Conservation (phyloP, 306 rosid genomes). For the Oxytropis ochrocephala region DNA sequence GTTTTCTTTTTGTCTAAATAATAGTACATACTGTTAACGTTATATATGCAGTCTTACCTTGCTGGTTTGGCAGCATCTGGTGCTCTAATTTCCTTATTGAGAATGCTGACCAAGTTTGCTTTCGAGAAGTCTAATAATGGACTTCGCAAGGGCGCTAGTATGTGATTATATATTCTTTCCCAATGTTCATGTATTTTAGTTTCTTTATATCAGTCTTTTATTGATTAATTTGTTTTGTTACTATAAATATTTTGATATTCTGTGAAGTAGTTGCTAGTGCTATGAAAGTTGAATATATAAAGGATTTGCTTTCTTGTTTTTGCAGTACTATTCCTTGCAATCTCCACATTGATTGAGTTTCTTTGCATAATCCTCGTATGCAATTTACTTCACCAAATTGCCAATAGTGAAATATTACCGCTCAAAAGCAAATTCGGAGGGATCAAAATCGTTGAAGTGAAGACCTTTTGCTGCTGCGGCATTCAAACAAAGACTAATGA, state of each 20-base stretch:
- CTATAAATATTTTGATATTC: background rate
- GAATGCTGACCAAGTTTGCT: constrained; percentile 59
- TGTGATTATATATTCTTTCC: constrained; percentile 17
- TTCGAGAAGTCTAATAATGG: constrained; percentile 56
- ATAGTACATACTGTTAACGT: background rate
- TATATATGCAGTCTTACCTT: constrained; percentile 66
- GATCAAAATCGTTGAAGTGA: constrained; percentile 82
- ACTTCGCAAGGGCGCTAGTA: constrained; percentile 87
- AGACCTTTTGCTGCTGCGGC: constrained; percentile 86
- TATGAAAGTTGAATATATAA: background rate
- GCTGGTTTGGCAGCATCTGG: constrained; percentile 88
- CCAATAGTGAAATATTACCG: constrained; percentile 78
- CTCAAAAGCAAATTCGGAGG: constrained; percentile 73
- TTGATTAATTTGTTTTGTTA: background rate
- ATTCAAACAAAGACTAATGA: constrained; percentile 26
- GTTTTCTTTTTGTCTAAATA: background rate
- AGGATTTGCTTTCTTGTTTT: background rate
- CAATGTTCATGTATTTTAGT: background rate
- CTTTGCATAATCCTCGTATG: constrained; percentile 63
- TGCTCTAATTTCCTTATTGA: constrained; percentile 51
- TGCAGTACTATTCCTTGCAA: constrained; percentile 65
- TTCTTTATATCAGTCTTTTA: background rate
- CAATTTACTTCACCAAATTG: constrained; percentile 57
- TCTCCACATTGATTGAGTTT: constrained; percentile 55
- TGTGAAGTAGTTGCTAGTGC: background rate